Evolutionary conservation across 1,284 basidiomycete genomes (phyloP).

Genomic region (Boletus holoroseus): DNA sequence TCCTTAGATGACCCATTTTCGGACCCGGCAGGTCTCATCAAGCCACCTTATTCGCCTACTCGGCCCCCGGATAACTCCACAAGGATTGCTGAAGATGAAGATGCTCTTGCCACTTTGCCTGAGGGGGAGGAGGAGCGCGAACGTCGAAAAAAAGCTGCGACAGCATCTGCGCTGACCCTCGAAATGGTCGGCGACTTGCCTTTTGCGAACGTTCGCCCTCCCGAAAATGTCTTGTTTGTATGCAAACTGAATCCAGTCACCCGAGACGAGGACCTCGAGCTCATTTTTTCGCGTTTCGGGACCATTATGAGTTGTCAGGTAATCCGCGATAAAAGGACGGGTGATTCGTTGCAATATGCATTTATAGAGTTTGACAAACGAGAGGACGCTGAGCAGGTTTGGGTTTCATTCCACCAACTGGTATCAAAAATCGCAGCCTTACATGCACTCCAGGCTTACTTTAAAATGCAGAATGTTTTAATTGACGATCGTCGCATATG

Average conservation of each 20-base stretch:
- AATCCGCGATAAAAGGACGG: slow-evolving; percentile 91
- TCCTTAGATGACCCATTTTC: slow-evolving; percentile 86
- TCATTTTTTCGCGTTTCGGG: slow-evolving; percentile 96
- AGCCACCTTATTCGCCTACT: slow-evolving; percentile 74
- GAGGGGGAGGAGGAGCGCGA: slow-evolving; percentile 80
- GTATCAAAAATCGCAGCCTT: not conserved
- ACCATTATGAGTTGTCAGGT: slow-evolving; percentile 96
- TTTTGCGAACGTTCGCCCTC: slow-evolving; percentile 95
- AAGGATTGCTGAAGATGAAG: slow-evolving; percentile 89
- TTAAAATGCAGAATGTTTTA: slow-evolving; percentile 99
- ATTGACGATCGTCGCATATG: slow-evolving; percentile 99
- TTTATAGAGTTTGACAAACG: slow-evolving; percentile 97
- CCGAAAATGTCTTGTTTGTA: slow-evolving; percentile 97
- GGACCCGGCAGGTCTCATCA: slow-evolving; percentile 72
- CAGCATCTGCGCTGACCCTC: slow-evolving; percentile 89
- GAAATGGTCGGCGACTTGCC: slow-evolving; percentile 99
- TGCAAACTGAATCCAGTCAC: slow-evolving; percentile 98
- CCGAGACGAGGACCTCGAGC: slow-evolving; percentile 90
- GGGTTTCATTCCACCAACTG: slow-evolving; percentile 14
- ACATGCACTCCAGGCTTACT: slow-evolving; percentile 68
- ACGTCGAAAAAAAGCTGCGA: slow-evolving; percentile 79
- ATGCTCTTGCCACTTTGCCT: slow-evolving; percentile 68
- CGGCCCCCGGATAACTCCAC: slow-evolving; percentile 77
- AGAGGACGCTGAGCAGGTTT: slow-evolving; percentile 87
- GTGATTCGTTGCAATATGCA: slow-evolving; percentile 95